Conservation (phyloP, 2,329 filamentous ascomycete species). For the Claviceps sp. region DNA sequence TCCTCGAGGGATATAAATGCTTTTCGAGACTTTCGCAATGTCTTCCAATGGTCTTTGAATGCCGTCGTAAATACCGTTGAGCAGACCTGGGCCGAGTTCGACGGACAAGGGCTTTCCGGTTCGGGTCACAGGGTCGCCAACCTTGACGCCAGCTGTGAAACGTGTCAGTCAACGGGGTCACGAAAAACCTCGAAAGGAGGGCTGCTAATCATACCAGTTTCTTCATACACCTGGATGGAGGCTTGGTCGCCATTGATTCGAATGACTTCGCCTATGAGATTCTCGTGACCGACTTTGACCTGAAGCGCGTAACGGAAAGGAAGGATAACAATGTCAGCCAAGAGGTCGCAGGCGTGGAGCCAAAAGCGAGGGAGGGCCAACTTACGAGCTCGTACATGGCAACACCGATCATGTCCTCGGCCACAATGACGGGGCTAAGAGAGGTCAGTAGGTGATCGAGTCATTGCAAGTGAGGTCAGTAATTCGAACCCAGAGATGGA, state of each 20-base stretch:
- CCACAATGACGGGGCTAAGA: slow-evolving; percentile 75
- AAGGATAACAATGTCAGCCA: neutral
- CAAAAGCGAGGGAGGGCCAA: slow-evolving; percentile 5
- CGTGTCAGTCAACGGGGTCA: neutral
- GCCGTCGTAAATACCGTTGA: slow-evolving; percentile 99
- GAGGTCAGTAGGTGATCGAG: slow-evolving; percentile 9
- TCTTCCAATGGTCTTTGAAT: slow-evolving; percentile 88
- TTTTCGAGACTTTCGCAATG: slow-evolving; percentile 64
- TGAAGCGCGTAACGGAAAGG: slow-evolving; percentile 20
- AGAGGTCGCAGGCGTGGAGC: neutral
- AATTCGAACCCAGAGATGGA: slow-evolving; percentile 44
- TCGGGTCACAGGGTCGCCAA: slow-evolving; percentile 81
- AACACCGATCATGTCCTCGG: slow-evolving; percentile 97
- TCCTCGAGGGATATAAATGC: slow-evolving; percentile 96
- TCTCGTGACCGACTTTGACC: slow-evolving; percentile 86
- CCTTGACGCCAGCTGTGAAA: slow-evolving; percentile 72
- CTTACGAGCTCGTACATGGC: slow-evolving; percentile 98
- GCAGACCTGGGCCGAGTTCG: slow-evolving; percentile 88
- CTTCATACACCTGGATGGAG: slow-evolving; percentile 97
- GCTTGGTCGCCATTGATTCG: slow-evolving; percentile 91
- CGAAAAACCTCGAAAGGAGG: neutral
- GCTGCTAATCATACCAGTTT: slow-evolving; percentile 57
- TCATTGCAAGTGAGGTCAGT: neutral
- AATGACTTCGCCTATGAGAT: slow-evolving; percentile 94
- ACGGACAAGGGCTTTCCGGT: slow-evolving; percentile 95